These are phyloP conservation scores for Xanthoconium purpureum DNA, from an alignment of 768 basidiomycete genomes.

Conservation along the genomic window DNA sequence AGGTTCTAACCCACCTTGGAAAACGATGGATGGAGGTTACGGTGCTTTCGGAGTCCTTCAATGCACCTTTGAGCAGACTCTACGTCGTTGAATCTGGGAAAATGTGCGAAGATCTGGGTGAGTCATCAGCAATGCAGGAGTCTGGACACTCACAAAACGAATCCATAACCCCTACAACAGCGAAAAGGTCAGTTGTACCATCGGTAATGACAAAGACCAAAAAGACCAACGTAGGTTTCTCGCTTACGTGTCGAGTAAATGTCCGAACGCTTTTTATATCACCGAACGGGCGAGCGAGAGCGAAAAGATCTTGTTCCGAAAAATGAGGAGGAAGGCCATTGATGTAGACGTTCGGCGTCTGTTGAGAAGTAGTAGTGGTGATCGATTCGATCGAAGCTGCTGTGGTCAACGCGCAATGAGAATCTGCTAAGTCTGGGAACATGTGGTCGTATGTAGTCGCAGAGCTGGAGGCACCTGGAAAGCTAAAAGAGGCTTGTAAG, in stretches of 20 bases:
- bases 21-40: constrained; percentile 82
- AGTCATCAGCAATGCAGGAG: constrained; percentile 1
- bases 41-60: constrained; percentile 59
- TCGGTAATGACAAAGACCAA: neutral
- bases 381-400: constrained; percentile 14
- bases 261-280: constrained; percentile 74
- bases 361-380: constrained; percentile 13
- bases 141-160: constrained; percentile 57
- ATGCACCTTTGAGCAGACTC: constrained; percentile 77
- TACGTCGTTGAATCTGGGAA: constrained; percentile 59
- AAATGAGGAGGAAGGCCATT: constrained; percentile 84
- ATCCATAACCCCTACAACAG: constrained; percentile 64
- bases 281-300: constrained; percentile 70
- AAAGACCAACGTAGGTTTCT: constrained; percentile 50
- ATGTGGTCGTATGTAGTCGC: constrained; percentile 11
- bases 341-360: constrained; percentile 81
- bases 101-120: neutral
- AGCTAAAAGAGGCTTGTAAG: constrained; percentile 27
- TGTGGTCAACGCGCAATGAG: constrained; percentile 10
- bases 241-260: constrained; percentile 79
- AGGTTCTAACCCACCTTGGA: constrained; percentile 57
- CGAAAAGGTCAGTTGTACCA: neutral
- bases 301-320: constrained; percentile 74
- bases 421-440: constrained; percentile 12
- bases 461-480: constrained; percentile 12